These are phyloP conservation scores for Alnus glutinosa DNA, from an alignment of 306 rosid genomes.

Conservation along the genomic window DNA sequence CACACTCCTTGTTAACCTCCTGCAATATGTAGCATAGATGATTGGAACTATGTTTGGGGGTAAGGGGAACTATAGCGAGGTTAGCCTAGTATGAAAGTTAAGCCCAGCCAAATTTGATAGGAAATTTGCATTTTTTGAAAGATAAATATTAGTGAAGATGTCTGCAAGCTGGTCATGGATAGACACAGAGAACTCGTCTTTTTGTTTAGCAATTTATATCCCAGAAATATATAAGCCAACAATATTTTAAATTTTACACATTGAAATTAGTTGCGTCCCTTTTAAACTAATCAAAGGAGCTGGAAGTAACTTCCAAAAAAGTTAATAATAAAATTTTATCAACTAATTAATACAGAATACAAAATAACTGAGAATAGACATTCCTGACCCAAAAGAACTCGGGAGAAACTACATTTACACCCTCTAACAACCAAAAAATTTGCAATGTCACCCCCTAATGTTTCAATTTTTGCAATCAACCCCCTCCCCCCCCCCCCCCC, in stretches of 20 bases:
- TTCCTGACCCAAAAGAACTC: not conserved
- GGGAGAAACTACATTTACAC: too few relatives aligned
- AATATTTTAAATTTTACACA: not conserved
- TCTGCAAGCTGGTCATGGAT: too few relatives aligned
- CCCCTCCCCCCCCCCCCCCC: too few relatives aligned
- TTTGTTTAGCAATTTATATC: not conserved
- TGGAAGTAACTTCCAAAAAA: slow-evolving; percentile 1
- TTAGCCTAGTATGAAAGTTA: not conserved
- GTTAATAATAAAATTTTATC: not conserved
- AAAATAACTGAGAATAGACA: not conserved
- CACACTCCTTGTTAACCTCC: slow-evolving; percentile 55
- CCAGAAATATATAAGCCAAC: not conserved
- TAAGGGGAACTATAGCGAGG: not conserved
- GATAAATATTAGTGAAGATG: not conserved
- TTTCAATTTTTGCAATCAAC: too few relatives aligned
- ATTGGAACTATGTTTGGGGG: slow-evolving; percentile 18
- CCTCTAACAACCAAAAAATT: too few relatives aligned
- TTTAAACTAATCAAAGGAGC: not conserved
- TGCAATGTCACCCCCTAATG: too few relatives aligned
- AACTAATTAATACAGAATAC: not conserved
- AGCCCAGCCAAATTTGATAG: not conserved
- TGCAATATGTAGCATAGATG: slow-evolving; percentile 34
- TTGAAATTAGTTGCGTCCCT: not conserved
- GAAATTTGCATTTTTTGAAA: not conserved
- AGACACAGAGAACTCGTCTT: not conserved